Evolutionary conservation across 176 grass and related monocot genomes (phyloP).

Genomic region (Hordeum marinum): DNA sequence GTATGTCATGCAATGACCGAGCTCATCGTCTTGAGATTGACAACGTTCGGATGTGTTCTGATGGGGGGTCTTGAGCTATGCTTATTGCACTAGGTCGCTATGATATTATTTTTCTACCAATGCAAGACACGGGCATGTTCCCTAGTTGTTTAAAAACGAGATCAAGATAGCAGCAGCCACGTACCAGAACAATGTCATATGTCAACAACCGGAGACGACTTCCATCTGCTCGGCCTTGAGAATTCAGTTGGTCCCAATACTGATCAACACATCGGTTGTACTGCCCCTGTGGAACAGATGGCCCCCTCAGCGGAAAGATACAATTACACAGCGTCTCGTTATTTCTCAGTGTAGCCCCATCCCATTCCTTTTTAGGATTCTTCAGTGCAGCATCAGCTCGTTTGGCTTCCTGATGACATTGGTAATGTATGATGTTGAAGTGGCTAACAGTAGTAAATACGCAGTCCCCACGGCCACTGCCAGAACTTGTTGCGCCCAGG

Average conservation of each 20-base stretch:
- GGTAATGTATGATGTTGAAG: slow-evolving; percentile 97
- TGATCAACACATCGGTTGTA: slow-evolving; percentile 92
- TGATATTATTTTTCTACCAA: too few relatives aligned
- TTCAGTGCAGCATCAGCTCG: slow-evolving; percentile 86
- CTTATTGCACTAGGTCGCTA: too few relatives aligned
- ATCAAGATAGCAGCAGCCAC: not conserved
- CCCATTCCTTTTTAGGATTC: slow-evolving; percentile 98
- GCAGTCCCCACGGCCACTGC: slow-evolving; percentile 77
- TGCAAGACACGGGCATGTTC: too few relatives aligned
- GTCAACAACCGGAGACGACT: slow-evolving; percentile 77
- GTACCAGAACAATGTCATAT: slow-evolving; percentile 96
- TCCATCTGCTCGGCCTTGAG: slow-evolving; percentile 86
- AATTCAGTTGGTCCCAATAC: slow-evolving; percentile 93
- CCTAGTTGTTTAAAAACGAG: not conserved
- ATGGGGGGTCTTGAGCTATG: too few relatives aligned
- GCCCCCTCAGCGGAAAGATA: slow-evolving; percentile 81
- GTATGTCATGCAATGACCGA: too few relatives aligned
- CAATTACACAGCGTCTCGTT: slow-evolving; percentile 99
- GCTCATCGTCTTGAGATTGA: too few relatives aligned
- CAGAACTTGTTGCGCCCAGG: slow-evolving; percentile 60
- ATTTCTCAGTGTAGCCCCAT: slow-evolving; percentile 90
- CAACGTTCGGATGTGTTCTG: too few relatives aligned
- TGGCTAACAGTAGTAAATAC: slow-evolving; percentile 95
- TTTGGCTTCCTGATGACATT: slow-evolving; percentile 97
- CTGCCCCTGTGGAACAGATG: slow-evolving; percentile 70